Conservation (phyloP, 306 rosid genomes). For the Cotoneaster glaucophyllus region DNA sequence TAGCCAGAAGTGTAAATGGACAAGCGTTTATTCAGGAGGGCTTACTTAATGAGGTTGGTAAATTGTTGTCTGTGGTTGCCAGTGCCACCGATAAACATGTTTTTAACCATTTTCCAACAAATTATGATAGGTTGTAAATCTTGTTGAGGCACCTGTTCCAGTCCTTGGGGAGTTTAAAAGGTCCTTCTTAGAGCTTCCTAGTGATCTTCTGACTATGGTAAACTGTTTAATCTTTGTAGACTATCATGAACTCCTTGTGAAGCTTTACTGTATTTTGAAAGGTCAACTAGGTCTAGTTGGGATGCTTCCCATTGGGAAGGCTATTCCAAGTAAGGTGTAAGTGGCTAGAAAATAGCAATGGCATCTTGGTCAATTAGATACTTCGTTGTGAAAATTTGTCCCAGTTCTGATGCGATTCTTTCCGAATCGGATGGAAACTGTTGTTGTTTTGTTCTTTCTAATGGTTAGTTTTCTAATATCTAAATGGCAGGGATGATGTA, state of each 20-base stretch:
- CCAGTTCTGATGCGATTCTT: not conserved
- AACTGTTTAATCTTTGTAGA: conserved; percentile 22
- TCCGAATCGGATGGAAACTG: not conserved
- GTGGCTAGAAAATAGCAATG: not conserved
- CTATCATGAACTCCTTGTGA: not conserved
- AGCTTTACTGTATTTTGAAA: not conserved
- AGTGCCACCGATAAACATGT: conserved; percentile 8
- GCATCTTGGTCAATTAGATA: not conserved
- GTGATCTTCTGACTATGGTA: conserved; percentile 89
- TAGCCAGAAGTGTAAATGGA: conserved; percentile 74
- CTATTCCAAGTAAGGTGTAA: not conserved
- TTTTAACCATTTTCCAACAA: not conserved
- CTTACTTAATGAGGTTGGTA: conserved; percentile 75
- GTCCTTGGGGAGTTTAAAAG: conserved; percentile 79
- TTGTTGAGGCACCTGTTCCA: conserved; percentile 88
- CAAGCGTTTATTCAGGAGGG: conserved; percentile 50
- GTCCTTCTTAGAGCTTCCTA: conserved; percentile 88
- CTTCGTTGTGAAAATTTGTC: not conserved
- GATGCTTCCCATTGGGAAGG: not conserved
- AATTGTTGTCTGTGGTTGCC: conserved; percentile 17
- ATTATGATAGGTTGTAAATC: conserved; percentile 71
- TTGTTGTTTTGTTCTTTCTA: not conserved
- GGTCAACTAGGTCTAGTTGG: not conserved
- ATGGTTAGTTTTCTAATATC: not conserved
- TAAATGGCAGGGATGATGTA: not conserved